Evolutionary conservation across 768 basidiomycete genomes (phyloP).

Genomic region (Mycena leptocephala): DNA sequence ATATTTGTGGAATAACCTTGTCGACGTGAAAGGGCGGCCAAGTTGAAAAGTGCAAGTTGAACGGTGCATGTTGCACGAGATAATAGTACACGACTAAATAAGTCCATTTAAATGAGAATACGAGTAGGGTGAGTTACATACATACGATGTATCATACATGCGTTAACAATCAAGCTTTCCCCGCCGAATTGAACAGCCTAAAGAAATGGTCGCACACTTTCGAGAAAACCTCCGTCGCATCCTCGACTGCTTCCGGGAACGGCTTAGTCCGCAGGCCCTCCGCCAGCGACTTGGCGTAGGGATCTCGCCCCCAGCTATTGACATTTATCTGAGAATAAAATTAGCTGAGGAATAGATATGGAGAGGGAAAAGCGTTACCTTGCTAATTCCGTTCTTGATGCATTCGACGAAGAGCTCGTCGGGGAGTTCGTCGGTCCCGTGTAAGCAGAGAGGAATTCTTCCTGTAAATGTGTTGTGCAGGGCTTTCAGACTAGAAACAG

Average conservation of each 20-base stretch:
- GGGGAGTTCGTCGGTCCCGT: constrained; percentile 63
- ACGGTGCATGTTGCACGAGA: not conserved
- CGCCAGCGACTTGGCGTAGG: constrained; percentile 55
- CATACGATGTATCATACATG: no score
- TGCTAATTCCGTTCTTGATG: constrained; percentile 63
- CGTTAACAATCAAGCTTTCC: constrained; percentile 50
- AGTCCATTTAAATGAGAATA: no score
- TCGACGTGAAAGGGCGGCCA: no score
- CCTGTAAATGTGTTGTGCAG: constrained; percentile 54
- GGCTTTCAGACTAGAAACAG: constrained; percentile 50
- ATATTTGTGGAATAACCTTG: no score
- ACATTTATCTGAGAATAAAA: constrained; percentile 55
- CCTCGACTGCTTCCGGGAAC: constrained; percentile 64
- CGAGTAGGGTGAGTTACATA: not conserved
- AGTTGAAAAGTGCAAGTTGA: not conserved
- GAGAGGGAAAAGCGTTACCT: constrained; percentile 42
- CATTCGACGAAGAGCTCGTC: constrained; percentile 62
- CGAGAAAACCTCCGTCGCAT: constrained; percentile 61
- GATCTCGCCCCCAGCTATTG: constrained; percentile 64
- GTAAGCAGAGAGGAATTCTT: constrained; percentile 57
- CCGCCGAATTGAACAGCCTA: constrained; percentile 57
- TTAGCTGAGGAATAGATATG: not conserved
- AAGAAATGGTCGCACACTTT: constrained; percentile 60
- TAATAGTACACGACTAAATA: no score
- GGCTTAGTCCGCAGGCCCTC: constrained; percentile 52